phyloP scores from a whole-genome alignment of 78 protist species.

The Dictyostelium discoideum region DNA sequence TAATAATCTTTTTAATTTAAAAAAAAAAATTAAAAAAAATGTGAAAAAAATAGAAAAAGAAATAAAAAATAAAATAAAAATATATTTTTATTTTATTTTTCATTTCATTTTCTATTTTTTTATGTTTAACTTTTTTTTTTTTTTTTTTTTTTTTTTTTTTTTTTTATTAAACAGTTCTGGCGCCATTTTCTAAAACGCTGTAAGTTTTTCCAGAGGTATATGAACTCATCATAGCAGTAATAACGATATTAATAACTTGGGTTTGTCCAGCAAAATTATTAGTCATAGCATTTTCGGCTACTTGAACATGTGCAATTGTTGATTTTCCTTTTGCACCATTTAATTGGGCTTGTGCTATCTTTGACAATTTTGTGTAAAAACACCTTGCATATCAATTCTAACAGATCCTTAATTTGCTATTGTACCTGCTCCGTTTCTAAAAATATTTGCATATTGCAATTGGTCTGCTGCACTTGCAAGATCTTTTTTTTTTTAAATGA shows the following conservation, averaged over 20 bases:
- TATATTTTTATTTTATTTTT: too few species aligned
- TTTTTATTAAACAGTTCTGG: neutral
- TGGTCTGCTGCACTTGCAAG: neutral
- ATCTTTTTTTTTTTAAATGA: neutral
- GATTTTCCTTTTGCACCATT: neutral
- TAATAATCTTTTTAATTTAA: too few species aligned
- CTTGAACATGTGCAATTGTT: neutral
- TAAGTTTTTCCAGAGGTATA: neutral
- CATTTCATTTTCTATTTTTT: too few species aligned
- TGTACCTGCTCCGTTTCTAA: neutral
- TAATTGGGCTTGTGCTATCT: neutral
- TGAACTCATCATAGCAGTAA: neutral
- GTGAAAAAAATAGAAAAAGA: too few species aligned
- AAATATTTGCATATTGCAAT: neutral
- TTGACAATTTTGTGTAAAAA: neutral
- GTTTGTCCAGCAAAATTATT: neutral
- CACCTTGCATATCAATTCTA: conserved; percentile 16
- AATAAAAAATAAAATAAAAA: too few species aligned
- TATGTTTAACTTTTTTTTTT: too few species aligned
- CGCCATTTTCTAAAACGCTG: neutral
- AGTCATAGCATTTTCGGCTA: neutral
- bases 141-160: too few species aligned
- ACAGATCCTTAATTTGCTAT: neutral
- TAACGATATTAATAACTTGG: neutral
- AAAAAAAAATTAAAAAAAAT: too few species aligned